Percentiles rank a stretch among this genome's conserved stretches.
These are phyloP conservation scores for Psilocybe cyanescens DNA, from an alignment of 768 basidiomycete species.

Conservation along the genomic window DNA sequence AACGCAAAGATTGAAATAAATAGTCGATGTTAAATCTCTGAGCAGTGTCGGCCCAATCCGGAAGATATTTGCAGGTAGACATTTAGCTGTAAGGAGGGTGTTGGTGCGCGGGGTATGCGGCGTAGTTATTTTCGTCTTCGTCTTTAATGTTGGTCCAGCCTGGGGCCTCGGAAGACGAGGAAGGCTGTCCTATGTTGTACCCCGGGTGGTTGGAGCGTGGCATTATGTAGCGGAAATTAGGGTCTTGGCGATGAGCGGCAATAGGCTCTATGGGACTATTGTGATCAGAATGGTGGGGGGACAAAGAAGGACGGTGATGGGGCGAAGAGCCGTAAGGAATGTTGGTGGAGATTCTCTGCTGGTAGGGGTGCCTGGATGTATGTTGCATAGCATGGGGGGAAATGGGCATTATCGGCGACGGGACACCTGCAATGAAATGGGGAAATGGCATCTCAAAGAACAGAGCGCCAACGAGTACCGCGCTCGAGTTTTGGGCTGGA, in stretches of 20 bases:
- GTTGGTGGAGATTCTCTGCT: conserved; percentile 30
- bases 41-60: neutral
- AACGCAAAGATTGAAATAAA: neutral
- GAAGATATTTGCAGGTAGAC: neutral
- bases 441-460: conserved; percentile 53
- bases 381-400: conserved; percentile 31
- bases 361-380: conserved; percentile 30
- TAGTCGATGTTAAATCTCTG: neutral
- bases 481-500: conserved; percentile 54
- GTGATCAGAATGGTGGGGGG: conserved; percentile 38
- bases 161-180: conserved; percentile 16
- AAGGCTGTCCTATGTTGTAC: conserved; percentile 19
- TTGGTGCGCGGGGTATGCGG: conserved; percentile 25
- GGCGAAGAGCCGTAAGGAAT: conserved; percentile 37
- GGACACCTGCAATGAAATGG: conserved; percentile 39
- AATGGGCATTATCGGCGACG: conserved; percentile 33
- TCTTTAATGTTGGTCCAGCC: conserved; percentile 30
- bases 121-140: conserved; percentile 31
- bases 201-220: conserved; percentile 21
- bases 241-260: conserved; percentile 34
- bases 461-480: conserved; percentile 53
- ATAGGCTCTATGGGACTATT: conserved; percentile 37
- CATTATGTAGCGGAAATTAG: conserved; percentile 37
- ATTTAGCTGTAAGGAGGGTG: conserved; percentile 26
- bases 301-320: conserved; percentile 38